Evolutionary conservation across 164 flowering plant genomes (phyloP), one percentile per base, ranked within the genome.

Genomic region (Litsea cubeba): DNA sequence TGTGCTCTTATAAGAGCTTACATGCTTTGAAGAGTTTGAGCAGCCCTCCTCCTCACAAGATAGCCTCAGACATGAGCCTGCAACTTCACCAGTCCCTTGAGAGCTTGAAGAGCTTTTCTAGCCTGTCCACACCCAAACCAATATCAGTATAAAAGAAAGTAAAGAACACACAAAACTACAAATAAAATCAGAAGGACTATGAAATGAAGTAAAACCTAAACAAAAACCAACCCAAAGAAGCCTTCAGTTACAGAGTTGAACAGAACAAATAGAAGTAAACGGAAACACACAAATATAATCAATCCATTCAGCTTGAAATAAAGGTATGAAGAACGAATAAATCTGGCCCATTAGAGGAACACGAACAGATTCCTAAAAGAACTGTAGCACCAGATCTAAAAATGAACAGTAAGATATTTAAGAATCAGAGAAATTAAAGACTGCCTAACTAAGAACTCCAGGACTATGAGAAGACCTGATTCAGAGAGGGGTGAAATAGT

Each of bases 61-160:
- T 77, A 88, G 12, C 93, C 93, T 73, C 91, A 77, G 68, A 89
- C 91, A 32, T 82, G 80, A 24, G 93, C 93, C 70, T 89, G 91
- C n/a, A 88, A 23, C 83, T 87, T 88, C 25, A 88, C 93, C 26
- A 89, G 79, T 24, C 91, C 91, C 72, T 76, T 89, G 25, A 89
- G 74, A 14, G 93, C 91, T 76, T 89, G 54, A 50, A 80, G 84
- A 0, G 93, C 93, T 71, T 85, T 88, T 30, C 88, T 71, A 7
- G 93, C 88, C 93, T 89, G 84, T 8, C 2, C 40, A 66, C 25
- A 63, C 28, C 15, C 28, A 25, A 2, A 25, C 12, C 66, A 63
- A 25, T 7, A 10, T 63, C 28, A 23, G 12, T 24, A 24, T 11
- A 14, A 50, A 5, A 71, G 15, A 12, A 14, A 22, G 58, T 3